Evolutionary conservation across 2,329 filamentous ascomycete species (phyloP).

Genomic region (Claviceps maximensis): DNA sequence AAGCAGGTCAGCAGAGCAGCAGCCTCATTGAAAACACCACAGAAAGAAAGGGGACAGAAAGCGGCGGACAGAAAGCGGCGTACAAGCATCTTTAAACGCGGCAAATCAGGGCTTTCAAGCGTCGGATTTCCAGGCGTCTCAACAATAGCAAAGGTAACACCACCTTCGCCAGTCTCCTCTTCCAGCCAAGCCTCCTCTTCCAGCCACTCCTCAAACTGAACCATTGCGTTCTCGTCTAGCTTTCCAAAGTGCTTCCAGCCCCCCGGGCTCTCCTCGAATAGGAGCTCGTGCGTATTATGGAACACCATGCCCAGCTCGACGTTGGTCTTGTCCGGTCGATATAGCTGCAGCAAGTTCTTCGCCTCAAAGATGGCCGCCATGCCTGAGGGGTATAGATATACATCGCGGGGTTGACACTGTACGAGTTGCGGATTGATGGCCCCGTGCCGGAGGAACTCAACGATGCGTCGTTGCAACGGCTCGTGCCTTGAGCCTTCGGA

Average conservation of each 20-base stretch:
- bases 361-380: slow-evolving; percentile 38
- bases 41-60: neutral
- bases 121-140: slow-evolving; percentile 30
- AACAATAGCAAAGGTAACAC: slow-evolving; percentile 32
- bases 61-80: too few species aligned
- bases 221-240: slow-evolving; percentile 28
- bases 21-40: neutral
- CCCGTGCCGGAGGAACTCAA: slow-evolving; percentile 27
- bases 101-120: slow-evolving; percentile 19
- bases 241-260: slow-evolving; percentile 35
- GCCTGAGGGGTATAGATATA: slow-evolving; percentile 34
- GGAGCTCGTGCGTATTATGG: slow-evolving; percentile 32
- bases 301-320: slow-evolving; percentile 39
- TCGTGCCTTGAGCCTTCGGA: slow-evolving; percentile 25
- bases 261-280: slow-evolving; percentile 30
- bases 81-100: slow-evolving; percentile 25
- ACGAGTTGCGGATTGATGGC: slow-evolving; percentile 17
- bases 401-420: slow-evolving; percentile 22
- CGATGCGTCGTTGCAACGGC: slow-evolving; percentile 26
- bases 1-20: neutral
- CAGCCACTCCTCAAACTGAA: slow-evolving; percentile 31
- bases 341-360: slow-evolving; percentile 23
- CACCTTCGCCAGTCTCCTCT: slow-evolving; percentile 22
- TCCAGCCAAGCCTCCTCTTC: slow-evolving; percentile 27
- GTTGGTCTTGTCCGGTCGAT: slow-evolving; percentile 19